phyloP scores from a whole-genome alignment of 164 flowering plant species.

The Paratinospora sagittata region DNA sequence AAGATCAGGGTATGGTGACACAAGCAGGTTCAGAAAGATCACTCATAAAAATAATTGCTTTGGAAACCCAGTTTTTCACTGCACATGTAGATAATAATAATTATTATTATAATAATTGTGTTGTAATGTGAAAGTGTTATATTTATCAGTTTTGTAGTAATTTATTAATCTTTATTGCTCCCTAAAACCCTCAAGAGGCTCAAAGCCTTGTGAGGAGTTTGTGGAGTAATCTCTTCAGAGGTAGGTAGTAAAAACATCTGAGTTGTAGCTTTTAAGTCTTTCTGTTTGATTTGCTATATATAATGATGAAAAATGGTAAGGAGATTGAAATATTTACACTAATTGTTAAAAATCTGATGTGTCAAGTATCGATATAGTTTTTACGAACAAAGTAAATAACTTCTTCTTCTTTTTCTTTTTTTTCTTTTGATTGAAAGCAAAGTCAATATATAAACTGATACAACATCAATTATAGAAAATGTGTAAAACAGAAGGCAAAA shows the following conservation, averaged over 20 bases:
- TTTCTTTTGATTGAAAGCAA: neutral
- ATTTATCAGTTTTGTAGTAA: neutral
- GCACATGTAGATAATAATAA: constrained; percentile 16
- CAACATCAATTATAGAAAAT: too few species aligned
- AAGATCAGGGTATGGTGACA: constrained; percentile 25
- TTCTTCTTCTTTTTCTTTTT: too few species aligned
- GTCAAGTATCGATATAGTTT: too few species aligned
- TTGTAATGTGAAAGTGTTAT: neutral
- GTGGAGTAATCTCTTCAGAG: neutral
- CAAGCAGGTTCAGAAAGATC: constrained; percentile 38
- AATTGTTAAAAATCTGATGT: too few species aligned
- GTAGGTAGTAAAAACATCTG: neutral
- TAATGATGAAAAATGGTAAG: neutral
- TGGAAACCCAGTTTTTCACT: constrained; percentile 49
- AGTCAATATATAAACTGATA: too few species aligned
- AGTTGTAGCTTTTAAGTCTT: neutral
- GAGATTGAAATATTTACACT: too few species aligned
- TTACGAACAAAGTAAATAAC: neutral
- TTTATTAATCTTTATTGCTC: constrained; percentile 8
- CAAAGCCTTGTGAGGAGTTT: neutral
- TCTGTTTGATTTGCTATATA: neutral
- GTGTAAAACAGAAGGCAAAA: too few species aligned
- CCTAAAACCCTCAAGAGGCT: neutral
- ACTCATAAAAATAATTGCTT: constrained; percentile 46
- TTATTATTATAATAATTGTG: too few species aligned